These are phyloP conservation scores for Eragrostis nindensis DNA, from an alignment of 176 grass and related monocot genomes.

Conservation along the genomic window DNA sequence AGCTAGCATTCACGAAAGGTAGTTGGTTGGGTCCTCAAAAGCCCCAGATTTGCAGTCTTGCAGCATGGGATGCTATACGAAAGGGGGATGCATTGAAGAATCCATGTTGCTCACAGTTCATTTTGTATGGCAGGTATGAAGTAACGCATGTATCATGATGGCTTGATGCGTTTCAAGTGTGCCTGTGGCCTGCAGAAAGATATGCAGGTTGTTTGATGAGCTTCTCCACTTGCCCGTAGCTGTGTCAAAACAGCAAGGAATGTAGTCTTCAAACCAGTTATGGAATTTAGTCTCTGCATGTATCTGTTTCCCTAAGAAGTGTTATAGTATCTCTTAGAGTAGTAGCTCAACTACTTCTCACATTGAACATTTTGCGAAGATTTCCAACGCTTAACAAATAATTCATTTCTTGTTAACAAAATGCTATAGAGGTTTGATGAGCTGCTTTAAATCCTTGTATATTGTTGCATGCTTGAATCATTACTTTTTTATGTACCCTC, in stretches of 20 bases:
- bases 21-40: conserved; percentile 47
- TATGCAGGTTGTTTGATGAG: conserved; percentile 6
- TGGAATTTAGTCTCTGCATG: not conserved
- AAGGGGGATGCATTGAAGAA: conserved; percentile 54
- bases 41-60: conserved; percentile 37
- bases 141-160: conserved; percentile 40
- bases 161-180: conserved; percentile 14
- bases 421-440: not conserved
- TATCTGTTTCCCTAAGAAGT: not conserved
- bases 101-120: conserved; percentile 34
- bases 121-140: conserved; percentile 47
- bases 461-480: not conserved
- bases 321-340: not conserved
- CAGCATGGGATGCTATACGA: conserved; percentile 48
- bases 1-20: conserved; percentile 42
- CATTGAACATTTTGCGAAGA: not conserved
- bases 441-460: not conserved
- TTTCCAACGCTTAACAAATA: too few species aligned
- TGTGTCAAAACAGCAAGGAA: not conserved
- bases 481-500: not conserved
- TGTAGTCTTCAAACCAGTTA: not conserved
- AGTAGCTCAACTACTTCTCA: not conserved
- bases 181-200: not conserved
- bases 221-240: not conserved
- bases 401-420: not conserved